Conservation (phyloP, 2,329 filamentous ascomycete species). For the Claviceps sp. region DNA sequence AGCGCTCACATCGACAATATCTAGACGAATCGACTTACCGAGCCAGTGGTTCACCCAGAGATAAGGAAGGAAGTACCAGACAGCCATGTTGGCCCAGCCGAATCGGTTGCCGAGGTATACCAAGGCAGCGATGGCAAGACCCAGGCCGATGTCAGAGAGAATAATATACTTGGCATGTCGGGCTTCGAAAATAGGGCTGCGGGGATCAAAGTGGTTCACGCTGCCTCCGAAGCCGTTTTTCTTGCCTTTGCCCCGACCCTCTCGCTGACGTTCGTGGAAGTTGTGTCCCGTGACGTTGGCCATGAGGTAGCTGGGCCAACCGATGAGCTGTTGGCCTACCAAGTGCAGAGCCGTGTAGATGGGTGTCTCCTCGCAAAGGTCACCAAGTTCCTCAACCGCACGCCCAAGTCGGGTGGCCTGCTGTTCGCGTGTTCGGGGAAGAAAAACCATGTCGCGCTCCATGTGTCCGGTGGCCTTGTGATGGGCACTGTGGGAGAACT, state of each 20-base stretch:
- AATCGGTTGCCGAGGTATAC: constrained; percentile 60
- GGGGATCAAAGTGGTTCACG: constrained; percentile 91
- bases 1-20: not conserved
- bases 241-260: constrained; percentile 91
- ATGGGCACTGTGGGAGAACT: constrained; percentile 98
- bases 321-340: constrained; percentile 73
- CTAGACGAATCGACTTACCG: constrained; percentile 43
- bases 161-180: constrained; percentile 80
- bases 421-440: constrained; percentile 80
- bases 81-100: constrained; percentile 72
- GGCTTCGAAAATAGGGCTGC: constrained; percentile 80
- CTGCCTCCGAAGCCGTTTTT: constrained; percentile 64
- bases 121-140: constrained; percentile 47
- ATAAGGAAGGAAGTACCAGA: constrained; percentile 94
- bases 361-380: constrained; percentile 91
- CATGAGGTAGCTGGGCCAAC: constrained; percentile 86
- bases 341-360: constrained; percentile 64
- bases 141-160: constrained; percentile 72
- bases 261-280: constrained; percentile 77
- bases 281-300: constrained; percentile 95
- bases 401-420: constrained; percentile 65
- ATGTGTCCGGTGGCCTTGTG: constrained; percentile 98
- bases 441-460: constrained; percentile 97
- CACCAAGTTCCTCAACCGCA: constrained; percentile 66
- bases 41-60: constrained; percentile 99